Percentiles rank a stretch among this genome's conserved stretches.
These are phyloP conservation scores for Oropetium thomaeum DNA, from an alignment of 176 grass and related monocot genomes.

Conservation along the genomic window DNA sequence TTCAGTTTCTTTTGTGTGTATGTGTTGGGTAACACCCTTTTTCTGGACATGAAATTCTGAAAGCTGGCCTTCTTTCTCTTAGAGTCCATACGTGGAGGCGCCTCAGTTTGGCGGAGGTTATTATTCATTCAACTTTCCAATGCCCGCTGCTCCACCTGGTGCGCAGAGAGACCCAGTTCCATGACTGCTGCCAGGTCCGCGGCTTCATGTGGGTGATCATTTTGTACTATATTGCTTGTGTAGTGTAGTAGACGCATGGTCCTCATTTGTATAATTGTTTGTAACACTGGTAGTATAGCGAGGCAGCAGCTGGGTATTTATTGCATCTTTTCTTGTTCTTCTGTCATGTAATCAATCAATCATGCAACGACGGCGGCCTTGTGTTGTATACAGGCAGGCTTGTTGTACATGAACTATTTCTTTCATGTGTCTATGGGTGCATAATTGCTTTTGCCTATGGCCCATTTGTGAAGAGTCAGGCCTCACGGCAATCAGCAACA, in stretches of 20 bases:
- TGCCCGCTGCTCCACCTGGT: slow-evolving; percentile 85
- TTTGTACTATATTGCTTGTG: slow-evolving; percentile 44
- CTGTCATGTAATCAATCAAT: slow-evolving; percentile 30
- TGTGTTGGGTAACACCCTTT: neutral
- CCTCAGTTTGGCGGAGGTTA: slow-evolving; percentile 53
- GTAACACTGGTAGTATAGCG: slow-evolving; percentile 20
- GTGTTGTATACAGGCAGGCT: slow-evolving; percentile 27
- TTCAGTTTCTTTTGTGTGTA: neutral
- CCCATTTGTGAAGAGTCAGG: neutral
- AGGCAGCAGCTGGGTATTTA: neutral
- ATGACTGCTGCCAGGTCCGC: neutral
- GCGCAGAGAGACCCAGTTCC: slow-evolving; percentile 58
- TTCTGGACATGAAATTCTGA: slow-evolving; percentile 9
- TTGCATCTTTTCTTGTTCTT: slow-evolving; percentile 2
- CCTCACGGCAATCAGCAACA: neutral
- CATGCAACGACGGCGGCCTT: slow-evolving; percentile 6
- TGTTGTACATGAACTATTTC: slow-evolving; percentile 36
- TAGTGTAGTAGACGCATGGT: slow-evolving; percentile 26
- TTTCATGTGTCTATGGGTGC: slow-evolving; percentile 29
- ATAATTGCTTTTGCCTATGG: slow-evolving; percentile 45
- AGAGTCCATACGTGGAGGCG: slow-evolving; percentile 95
- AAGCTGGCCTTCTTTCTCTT: slow-evolving; percentile 17
- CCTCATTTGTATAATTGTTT: slow-evolving; percentile 37
- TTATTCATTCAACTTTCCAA: slow-evolving; percentile 56
- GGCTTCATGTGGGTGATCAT: slow-evolving; percentile 10